Base-by-base conservation (phyloP, 148 eudicot species). In the Nepenthes gracilis region DNA sequence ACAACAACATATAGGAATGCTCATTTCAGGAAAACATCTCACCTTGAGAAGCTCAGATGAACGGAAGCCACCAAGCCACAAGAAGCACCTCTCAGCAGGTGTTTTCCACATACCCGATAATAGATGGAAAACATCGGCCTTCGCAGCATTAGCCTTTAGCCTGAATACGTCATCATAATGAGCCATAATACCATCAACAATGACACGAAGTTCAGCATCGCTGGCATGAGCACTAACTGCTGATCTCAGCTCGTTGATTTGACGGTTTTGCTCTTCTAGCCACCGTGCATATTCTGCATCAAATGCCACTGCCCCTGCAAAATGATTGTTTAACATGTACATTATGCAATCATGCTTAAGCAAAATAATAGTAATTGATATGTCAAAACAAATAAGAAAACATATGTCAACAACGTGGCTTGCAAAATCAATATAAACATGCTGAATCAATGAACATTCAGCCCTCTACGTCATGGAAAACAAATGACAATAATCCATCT, bases 31-130 rank as follows among this genome's bases (percentile, higher is more conserved):
- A n/a, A 5, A 49, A 49, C 53, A 49, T 35, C 64, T 68, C 64
- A 80, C 84, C 78, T 80, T 80, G 14, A 80, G 74, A 53, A 80
- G 78, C 76, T 80, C 84, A 32, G 84, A 80, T 56, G 84, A 77
- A 54, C 84, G 84, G 52, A 80, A 80, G 57, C 84, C 84, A 36
- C 84, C 84, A 40, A 80, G 64, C 84, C 84, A 80, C 58, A 77
- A 57, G 69, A 80, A 80, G 43, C 84, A 80, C 64, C 84, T 77
- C 74, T 80, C 84, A 11, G 84, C 84, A 47, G 81, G 84, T 23
- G 84, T 80, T 63, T 74, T 74, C 84, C 84, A 80, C 84, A 80
- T 80, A 52, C 84, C 84, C 54, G 81, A 80, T 57, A 80, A 66
- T 62, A 80, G 73, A 74, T 80, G 84, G 47, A 80, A 80, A 60